These are phyloP conservation scores for Mariannaea elegans DNA, from an alignment of 2,329 filamentous ascomycete species.

Conservation along the genomic window DNA sequence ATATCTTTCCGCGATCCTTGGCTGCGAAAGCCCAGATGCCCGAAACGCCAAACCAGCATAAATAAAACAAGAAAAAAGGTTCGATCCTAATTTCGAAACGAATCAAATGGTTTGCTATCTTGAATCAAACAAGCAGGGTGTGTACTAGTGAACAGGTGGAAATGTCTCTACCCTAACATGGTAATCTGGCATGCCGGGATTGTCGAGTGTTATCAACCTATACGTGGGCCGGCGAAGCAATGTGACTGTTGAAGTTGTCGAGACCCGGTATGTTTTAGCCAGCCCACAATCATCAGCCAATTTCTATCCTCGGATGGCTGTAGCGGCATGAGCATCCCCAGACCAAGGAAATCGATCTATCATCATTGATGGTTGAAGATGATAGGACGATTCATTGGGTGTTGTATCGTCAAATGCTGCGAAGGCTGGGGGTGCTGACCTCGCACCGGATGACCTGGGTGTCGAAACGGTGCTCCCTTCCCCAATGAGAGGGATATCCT, in stretches of 20 bases:
- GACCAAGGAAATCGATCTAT: constrained; percentile 58
- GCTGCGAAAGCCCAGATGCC: constrained; percentile 33
- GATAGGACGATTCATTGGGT: constrained; percentile 50
- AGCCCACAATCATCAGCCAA: constrained; percentile 27
- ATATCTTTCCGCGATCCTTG: constrained; percentile 35
- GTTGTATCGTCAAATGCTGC: constrained; percentile 58
- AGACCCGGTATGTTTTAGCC: constrained; percentile 21
- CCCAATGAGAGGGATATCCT: constrained; percentile 39
- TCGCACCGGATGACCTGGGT: constrained; percentile 47
- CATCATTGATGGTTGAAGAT: constrained; percentile 50
- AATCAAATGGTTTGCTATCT: constrained; percentile 29
- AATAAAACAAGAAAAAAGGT: constrained; percentile 25
- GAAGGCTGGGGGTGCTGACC: constrained; percentile 57
- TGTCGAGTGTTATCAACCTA: constrained; percentile 16
- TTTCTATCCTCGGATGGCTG: constrained; percentile 56
- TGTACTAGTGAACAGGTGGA: constrained; percentile 18
- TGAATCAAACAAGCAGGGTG: constrained; percentile 31
- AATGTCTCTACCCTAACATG: not conserved
- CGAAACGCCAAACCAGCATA: constrained; percentile 37
- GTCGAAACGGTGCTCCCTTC: constrained; percentile 34
- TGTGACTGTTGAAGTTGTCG: not conserved
- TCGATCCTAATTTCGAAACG: constrained; percentile 18
- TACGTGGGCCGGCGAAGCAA: not conserved
- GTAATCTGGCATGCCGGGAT: not conserved
- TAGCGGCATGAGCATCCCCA: constrained; percentile 58